phyloP scores from a whole-genome alignment of 176 grass and related monocot genomes.

The bread wheat (Triticum aestivum) region IWGSC_CS_RefSeq_v2.1 NC_057799.1:485007544-485008043 shows the following conservation, averaged over 20 bases:
- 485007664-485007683: constrained; percentile 1
- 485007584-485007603: constrained; percentile 7
- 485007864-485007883: constrained; percentile 28
- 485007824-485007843: constrained; percentile 9
- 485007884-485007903: constrained; percentile 5
- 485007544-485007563: constrained; percentile 37
- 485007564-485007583: constrained; percentile 42
- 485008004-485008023: constrained; percentile 47
- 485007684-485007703: not conserved
- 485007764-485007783: not conserved
- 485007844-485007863: constrained; percentile 16
- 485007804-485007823: constrained; percentile 8
- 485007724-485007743: not conserved
- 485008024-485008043: constrained; percentile 30
- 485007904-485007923: constrained; percentile 11
- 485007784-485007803: not conserved
- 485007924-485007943: not conserved
- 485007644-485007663: not conserved
- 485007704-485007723: not conserved
- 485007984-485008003: constrained; percentile 38
- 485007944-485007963: constrained; percentile 32
- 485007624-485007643: not conserved
- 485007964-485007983: constrained; percentile 36
- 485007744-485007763: constrained; percentile 17
- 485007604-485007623: not conserved